Evolutionary conservation across 805 yeast species (phyloP).

Genomic region (Ogataea zsoltii): DNA sequence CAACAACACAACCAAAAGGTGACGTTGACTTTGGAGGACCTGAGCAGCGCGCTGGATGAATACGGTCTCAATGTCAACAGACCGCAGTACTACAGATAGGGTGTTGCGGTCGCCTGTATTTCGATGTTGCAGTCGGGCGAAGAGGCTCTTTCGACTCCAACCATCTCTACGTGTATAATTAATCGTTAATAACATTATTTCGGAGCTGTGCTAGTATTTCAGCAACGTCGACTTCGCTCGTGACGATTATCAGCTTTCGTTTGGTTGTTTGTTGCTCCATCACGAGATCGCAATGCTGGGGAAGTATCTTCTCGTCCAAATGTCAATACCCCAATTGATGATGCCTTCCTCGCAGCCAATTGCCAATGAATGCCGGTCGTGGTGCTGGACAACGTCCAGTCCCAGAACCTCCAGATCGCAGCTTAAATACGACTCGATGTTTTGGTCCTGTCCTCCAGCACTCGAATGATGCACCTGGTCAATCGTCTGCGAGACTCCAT

Average conservation of each 20-base stretch:
- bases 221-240: too few relatives aligned
- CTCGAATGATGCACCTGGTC: slow-evolving; percentile 8
- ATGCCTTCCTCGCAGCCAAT: slow-evolving; percentile 71
- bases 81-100: slow-evolving; percentile 93
- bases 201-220: too few relatives aligned
- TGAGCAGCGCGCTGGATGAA: slow-evolving; percentile 89
- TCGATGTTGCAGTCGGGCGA: too few relatives aligned
- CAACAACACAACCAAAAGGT: slow-evolving; percentile 50
- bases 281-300: slow-evolving; percentile 53
- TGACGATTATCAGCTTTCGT: too few relatives aligned
- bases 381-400: slow-evolving; percentile 54
- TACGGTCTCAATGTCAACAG: slow-evolving; percentile 78
- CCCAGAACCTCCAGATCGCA: slow-evolving; percentile 54
- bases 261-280: too few relatives aligned
- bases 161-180: background rate
- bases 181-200: background rate
- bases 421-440: slow-evolving; percentile 22
- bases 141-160: too few relatives aligned
- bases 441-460: background rate
- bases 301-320: slow-evolving; percentile 61
- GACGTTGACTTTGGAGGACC: slow-evolving; percentile 88
- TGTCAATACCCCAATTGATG: slow-evolving; percentile 67
- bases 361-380: slow-evolving; percentile 46
- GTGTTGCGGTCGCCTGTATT: too few relatives aligned
- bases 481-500: background rate